phyloP scores from a whole-genome alignment of 805 yeast species.

The Wickerhamomyces pijperi region DNA sequence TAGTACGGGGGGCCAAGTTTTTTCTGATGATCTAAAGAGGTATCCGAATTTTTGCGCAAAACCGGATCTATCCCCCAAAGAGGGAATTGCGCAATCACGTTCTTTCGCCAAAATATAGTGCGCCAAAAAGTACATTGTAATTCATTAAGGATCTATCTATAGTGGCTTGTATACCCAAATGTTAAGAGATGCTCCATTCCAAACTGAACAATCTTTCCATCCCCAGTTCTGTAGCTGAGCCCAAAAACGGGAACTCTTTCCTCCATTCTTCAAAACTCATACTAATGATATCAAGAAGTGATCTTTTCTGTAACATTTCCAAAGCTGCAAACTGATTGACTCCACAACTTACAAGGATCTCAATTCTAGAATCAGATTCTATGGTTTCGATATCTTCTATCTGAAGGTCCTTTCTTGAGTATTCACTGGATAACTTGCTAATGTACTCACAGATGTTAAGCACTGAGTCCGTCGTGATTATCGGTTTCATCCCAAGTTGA shows the following conservation, averaged over 20 bases:
- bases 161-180: no score
- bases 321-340: background rate
- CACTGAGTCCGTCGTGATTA: background rate
- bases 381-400: background rate
- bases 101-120: no score
- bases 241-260: background rate
- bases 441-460: background rate
- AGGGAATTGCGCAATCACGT: no score
- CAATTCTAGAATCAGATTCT: background rate
- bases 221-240: background rate
- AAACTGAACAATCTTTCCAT: background rate
- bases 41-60: no score
- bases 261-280: background rate
- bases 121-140: no score
- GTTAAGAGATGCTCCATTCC: background rate
- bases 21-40: no score
- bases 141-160: no score
- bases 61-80: no score
- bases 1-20: no score
- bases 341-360: background rate
- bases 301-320: background rate
- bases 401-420: background rate
- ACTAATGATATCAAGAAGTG: background rate
- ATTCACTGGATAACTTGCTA: background rate
- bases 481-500: background rate